phyloP scores from a whole-genome alignment of 164 flowering plant genomes.

The Umbilicus rupestris region DNA sequence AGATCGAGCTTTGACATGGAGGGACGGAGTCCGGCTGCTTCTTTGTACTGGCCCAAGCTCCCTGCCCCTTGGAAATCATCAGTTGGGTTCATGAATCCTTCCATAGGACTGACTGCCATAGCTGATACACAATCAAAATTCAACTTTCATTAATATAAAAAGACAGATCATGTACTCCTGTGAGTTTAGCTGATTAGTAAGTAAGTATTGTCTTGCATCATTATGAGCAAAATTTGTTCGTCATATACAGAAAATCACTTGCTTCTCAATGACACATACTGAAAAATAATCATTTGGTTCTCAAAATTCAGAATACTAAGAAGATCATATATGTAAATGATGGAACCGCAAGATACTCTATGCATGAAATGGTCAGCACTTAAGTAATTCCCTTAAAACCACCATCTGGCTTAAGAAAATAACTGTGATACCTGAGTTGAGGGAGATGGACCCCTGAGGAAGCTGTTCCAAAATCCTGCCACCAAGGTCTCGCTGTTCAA shows the following conservation, averaged over 20 bases:
- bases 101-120: constrained; percentile 14
- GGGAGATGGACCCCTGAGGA: constrained; percentile 49
- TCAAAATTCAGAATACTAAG: not conserved
- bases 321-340: not conserved
- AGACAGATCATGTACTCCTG: not conserved
- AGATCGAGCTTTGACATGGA: constrained; percentile 31
- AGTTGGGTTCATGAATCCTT: constrained; percentile 21
- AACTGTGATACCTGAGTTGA: constrained; percentile 47
- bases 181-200: not conserved
- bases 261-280: not conserved
- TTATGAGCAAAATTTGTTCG: not conserved
- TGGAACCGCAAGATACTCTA: not conserved
- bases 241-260: not conserved
- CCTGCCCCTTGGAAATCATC: not conserved
- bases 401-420: constrained; percentile 15
- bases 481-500: constrained; percentile 31
- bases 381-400: not conserved
- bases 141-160: not conserved
- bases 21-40: constrained; percentile 20
- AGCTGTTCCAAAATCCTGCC: constrained; percentile 20
- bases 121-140: not conserved
- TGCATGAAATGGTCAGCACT: not conserved
- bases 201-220: no score
- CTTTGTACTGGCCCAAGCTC: constrained; percentile 17
- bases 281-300: not conserved